A percentile compares a stretch with the other conserved stretches of the same genome.
Conservation (phyloP, 2,329 filamentous ascomycete genomes). For the Claviceps sp. region DNA sequence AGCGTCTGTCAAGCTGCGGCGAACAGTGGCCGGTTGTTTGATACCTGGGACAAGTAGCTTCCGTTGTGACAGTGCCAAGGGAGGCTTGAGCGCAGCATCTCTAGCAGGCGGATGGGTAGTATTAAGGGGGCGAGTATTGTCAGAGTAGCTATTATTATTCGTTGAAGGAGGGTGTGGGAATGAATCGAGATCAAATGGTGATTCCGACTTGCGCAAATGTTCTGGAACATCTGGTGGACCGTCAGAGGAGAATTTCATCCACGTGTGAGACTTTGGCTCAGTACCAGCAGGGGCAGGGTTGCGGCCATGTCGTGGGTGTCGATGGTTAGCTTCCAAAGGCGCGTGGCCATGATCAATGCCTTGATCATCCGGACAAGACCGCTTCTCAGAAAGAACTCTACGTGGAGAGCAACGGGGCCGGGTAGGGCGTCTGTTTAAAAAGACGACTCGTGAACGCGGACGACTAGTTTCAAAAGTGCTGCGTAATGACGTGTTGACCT, state of each 20-base stretch:
- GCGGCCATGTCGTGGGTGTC: not conserved
- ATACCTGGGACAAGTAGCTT: constrained; percentile 2
- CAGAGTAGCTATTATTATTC: not conserved
- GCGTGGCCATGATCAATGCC: not conserved
- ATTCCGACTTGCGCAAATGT: constrained; percentile 6
- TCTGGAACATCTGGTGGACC: not conserved
- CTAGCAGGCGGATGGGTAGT: not conserved
- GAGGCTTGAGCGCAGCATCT: constrained; percentile 3
- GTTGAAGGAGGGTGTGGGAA: constrained; percentile 12
- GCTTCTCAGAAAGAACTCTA: constrained; percentile 1
- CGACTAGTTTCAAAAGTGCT: constrained; percentile 8
- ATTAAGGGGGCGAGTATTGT: not conserved
- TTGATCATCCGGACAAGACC: not conserved
- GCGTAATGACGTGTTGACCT: constrained; percentile 11
- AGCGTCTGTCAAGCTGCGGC: constrained; percentile 8
- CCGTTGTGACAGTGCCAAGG: constrained; percentile 2
- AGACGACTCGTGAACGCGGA: constrained; percentile 15
- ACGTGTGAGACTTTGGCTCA: not conserved
- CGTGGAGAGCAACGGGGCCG: constrained; percentile 11
- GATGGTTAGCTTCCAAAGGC: not conserved
- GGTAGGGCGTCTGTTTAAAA: constrained; percentile 13
- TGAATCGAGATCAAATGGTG: constrained; percentile 12
- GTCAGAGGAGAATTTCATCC: not conserved
- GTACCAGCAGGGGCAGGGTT: not conserved
- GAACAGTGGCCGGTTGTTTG: constrained; percentile 1